Percentiles rank a stretch among this genome's conserved stretches.
Conservation (phyloP, 345 rosid genomes). For the Kernera saxatilis region DNA sequence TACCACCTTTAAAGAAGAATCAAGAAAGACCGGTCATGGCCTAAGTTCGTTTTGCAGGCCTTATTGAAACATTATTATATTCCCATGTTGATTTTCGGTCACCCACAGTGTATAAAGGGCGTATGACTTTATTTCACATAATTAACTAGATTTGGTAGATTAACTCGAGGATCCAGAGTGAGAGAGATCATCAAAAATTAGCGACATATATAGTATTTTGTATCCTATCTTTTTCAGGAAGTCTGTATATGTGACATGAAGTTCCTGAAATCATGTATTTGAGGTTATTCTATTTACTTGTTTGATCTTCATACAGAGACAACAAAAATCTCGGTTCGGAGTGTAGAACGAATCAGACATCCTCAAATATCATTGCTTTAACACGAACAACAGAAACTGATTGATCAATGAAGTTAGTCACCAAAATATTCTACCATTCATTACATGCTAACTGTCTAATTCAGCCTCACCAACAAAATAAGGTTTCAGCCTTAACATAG, state of each 20-base stretch:
- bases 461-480: no score
- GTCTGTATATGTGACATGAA: background rate
- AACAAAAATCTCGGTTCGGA: no score
- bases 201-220: background rate
- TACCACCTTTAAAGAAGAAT: constrained; percentile 43
- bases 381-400: no score
- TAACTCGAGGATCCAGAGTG: background rate
- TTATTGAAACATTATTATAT: background rate
- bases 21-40: constrained; percentile 8
- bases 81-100: no score
- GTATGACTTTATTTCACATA: background rate
- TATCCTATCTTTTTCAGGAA: background rate
- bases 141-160: background rate
- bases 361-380: no score
- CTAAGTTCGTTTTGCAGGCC: background rate
- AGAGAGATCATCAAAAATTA: background rate
- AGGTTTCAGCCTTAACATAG: no score
- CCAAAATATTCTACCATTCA: no score
- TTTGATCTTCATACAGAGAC: constrained; percentile 90
- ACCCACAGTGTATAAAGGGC: background rate
- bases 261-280: no score
- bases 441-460: no score
- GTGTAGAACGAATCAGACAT: no score
- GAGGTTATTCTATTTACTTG: no score
- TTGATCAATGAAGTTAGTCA: no score